Base-by-base conservation (phyloP, 2,329 filamentous ascomycete species). In the Verticillium isaacii region DNA sequence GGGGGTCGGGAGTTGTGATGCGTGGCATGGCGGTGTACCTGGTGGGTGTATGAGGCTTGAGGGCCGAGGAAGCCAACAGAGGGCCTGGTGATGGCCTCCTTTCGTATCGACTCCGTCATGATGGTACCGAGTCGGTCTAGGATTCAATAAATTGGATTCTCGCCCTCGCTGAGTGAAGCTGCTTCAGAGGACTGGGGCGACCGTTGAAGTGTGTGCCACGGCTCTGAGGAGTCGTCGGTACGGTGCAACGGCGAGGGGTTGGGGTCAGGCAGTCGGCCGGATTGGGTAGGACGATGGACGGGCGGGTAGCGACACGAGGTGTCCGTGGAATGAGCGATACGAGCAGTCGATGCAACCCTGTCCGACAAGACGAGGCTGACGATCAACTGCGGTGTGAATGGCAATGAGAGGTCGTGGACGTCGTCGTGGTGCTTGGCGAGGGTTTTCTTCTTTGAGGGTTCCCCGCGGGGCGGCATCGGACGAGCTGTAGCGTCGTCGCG, bases 1-100 rank as follows among this genome's bases (percentile, higher is more conserved):
- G 60, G 58, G 45, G 56, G 29, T 41, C 25, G 34, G 34, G 34
- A 4, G 5, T 56, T 41, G 45, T 52, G 37, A 56, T 9, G 57
- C 41, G 41, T 60, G 39, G 60, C 39, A 57, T 37, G 57, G 36
- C 17, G 32, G 45, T 71, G 65, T 73, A 82, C 80, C 77, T 83
- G 80, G 63, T 83, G 80, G 54, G 80, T 80, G 68, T 82, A 82
- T 58, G 80, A 82, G 17, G 80, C 76, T 56, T 74, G 69, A 34
- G 80, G 80, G 23, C 80, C 80, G n/a, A 83, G 70, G 69, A 80
- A 83, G 67, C 78, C 78, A 62, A 83, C 81, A 37, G 77, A 67
- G 15, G 78, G 78, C 65, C 78, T 78, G 57, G 12, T 25, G 56
- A 56, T 60, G 29, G 14, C 61, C 37, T 45, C 52, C 25, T 54